phyloP scores from a whole-genome alignment of 805 yeast species.

The Kuraishia molischiana region DNA sequence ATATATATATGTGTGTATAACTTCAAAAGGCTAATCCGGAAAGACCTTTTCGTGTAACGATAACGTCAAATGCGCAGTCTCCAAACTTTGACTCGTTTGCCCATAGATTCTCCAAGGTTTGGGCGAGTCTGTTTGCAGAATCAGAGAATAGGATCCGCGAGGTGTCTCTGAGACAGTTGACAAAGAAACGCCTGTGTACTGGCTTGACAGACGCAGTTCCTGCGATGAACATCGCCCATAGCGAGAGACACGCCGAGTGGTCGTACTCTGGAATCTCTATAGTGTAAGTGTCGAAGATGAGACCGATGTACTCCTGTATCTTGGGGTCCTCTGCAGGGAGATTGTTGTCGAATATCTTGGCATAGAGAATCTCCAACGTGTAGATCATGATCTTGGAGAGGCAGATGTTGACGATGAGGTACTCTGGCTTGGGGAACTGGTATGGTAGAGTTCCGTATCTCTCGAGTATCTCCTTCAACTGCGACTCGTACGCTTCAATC shows the following conservation, averaged over 20 bases:
- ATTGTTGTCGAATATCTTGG: background rate
- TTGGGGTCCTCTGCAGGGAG: constrained; percentile 12
- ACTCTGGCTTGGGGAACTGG: background rate
- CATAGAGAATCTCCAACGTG: background rate
- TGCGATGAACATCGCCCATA: constrained; percentile 16
- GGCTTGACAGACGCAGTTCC: constrained; percentile 17
- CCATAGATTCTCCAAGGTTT: constrained; percentile 19
- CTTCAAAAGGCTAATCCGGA: constrained; percentile 2
- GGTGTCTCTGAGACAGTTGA: constrained; percentile 14
- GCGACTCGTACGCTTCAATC: background rate
- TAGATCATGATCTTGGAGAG: background rate
- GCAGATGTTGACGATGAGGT: background rate
- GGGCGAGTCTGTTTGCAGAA: constrained; percentile 10
- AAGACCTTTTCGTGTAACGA: constrained; percentile 11
- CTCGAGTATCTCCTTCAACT: background rate
- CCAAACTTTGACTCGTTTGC: constrained; percentile 10
- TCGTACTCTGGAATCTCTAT: constrained; percentile 2
- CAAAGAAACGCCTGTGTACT: constrained; percentile 14
- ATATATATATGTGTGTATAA: too few relatives aligned
- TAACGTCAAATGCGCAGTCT: constrained; percentile 8
- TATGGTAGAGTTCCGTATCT: background rate
- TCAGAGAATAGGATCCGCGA: constrained; percentile 6
- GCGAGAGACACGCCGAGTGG: constrained; percentile 2
- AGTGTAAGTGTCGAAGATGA: constrained; percentile 10
- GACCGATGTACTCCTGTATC: constrained; percentile 16